phyloP scores from a whole-genome alignment of 139 green algal species.

The Coccomyxa sp. region DNA sequence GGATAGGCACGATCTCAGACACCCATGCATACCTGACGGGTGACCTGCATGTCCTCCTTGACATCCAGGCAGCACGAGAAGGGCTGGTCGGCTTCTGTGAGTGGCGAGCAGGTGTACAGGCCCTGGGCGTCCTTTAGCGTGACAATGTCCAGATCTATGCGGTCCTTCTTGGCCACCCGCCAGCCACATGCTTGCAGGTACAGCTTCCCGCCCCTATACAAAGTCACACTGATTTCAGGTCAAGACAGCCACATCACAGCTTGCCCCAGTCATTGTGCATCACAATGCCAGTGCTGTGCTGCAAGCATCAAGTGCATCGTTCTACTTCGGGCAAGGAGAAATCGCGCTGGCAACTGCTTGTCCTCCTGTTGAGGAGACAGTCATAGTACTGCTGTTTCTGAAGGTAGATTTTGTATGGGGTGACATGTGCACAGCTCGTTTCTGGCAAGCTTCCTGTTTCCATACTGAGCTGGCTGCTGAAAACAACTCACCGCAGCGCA shows the following conservation, averaged over 20 bases:
- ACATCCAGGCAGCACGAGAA: slow-evolving; percentile 49
- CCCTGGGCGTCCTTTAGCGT: slow-evolving; percentile 38
- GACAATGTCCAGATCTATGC: slow-evolving; percentile 24
- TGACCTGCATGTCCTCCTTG: slow-evolving; percentile 35
- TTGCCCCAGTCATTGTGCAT: background rate
- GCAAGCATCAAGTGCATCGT: too few relatives aligned
- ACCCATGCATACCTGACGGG: background rate
- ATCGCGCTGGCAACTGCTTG: background rate
- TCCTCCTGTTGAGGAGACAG: background rate
- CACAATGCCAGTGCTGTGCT: too few relatives aligned
- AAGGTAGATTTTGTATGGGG: background rate
- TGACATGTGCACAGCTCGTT: too few relatives aligned
- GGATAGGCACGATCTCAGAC: background rate
- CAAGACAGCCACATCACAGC: background rate
- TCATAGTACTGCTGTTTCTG: background rate
- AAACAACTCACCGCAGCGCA: slow-evolving; percentile 13
- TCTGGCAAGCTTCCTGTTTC: too few relatives aligned
- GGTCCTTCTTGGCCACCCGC: slow-evolving; percentile 37
- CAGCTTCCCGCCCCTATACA: slow-evolving; percentile 24
- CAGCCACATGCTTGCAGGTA: slow-evolving; percentile 40
- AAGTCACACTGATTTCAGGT: background rate
- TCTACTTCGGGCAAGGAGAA: too few relatives aligned
- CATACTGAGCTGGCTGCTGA: too few relatives aligned
- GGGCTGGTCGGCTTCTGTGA: background rate
- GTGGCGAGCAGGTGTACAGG: slow-evolving; percentile 40